Conservation (phyloP, 768 basidiomycete species). For the Russula foetens region DNA sequence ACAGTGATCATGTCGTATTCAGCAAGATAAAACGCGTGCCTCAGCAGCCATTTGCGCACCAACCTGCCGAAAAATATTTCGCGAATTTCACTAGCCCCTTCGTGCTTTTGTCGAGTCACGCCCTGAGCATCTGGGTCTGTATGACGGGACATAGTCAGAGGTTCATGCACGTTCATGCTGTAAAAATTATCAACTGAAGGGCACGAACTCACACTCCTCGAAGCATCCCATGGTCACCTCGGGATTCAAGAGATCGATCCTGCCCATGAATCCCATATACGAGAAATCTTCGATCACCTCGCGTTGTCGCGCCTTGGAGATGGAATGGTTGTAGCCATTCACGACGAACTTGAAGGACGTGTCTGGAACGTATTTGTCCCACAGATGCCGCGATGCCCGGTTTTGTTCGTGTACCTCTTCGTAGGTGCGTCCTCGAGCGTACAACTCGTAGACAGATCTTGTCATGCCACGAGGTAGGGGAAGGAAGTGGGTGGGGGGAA, state of each 20-base stretch:
- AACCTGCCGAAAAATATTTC: slow-evolving; percentile 81
- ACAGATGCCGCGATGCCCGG: slow-evolving; percentile 35
- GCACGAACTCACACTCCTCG: slow-evolving; percentile 73
- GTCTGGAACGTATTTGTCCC: slow-evolving; percentile 51
- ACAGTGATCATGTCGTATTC: not conserved
- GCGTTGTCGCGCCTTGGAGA: slow-evolving; percentile 57
- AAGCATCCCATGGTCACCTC: slow-evolving; percentile 66
- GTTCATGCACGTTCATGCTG: not conserved
- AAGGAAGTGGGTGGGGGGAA: no score
- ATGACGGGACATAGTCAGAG: not conserved
- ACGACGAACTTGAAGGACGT: slow-evolving; percentile 80
- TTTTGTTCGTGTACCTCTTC: slow-evolving; percentile 57
- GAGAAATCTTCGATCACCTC: slow-evolving; percentile 69
- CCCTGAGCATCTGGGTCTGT: slow-evolving; percentile 46
- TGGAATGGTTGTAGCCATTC: slow-evolving; percentile 64
- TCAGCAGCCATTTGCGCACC: slow-evolving; percentile 42
- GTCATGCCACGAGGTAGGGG: not conserved
- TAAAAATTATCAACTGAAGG: not conserved
- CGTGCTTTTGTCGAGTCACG: slow-evolving; percentile 37
- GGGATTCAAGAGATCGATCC: slow-evolving; percentile 74
- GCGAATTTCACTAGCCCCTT: slow-evolving; percentile 59
- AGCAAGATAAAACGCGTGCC: not conserved
- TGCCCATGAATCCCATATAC: slow-evolving; percentile 78
- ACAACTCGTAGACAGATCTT: slow-evolving; percentile 63
- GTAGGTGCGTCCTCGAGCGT: slow-evolving; percentile 63